Evolutionary conservation across 441 rosid species (phyloP).

Genomic region (Pelargonium citronellum): DNA sequence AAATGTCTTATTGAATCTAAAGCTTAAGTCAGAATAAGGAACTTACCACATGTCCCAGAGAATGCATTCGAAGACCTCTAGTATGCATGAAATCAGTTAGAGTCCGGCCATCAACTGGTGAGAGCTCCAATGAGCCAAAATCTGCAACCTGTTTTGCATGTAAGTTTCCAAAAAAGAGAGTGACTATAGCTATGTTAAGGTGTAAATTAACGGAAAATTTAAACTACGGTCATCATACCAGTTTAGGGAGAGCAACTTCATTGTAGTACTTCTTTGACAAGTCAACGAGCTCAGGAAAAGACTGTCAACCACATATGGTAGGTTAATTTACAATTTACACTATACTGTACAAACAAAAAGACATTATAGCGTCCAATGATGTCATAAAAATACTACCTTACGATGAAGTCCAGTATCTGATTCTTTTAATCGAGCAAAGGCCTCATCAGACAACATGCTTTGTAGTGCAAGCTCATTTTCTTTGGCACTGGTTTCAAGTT

Average conservation of each 20-base stretch:
- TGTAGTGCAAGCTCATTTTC: conserved; percentile 44
- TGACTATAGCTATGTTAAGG: conserved; percentile 16
- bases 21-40: conserved; percentile 15
- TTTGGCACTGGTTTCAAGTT: conserved; percentile 40
- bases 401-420: conserved; percentile 73
- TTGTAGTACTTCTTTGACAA: conserved; percentile 61
- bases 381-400: conserved; percentile 42
- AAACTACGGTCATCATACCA: conserved; percentile 37
- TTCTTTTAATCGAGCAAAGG: conserved; percentile 62
- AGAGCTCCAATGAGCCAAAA: conserved; percentile 83
- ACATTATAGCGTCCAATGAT: conserved; percentile 1
- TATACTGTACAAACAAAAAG: conserved; percentile 11
- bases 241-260: conserved; percentile 70
- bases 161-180: conserved; percentile 20
- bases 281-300: conserved; percentile 64
- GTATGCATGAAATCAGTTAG: conserved; percentile 85
- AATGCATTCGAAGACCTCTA: conserved; percentile 70
- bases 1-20: conserved; percentile 13
- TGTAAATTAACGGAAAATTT: conserved; percentile 16
- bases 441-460: conserved; percentile 51
- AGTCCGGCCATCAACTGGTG: conserved; percentile 82
- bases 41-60: conserved; percentile 71
- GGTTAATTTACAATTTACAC: conserved; percentile 33
- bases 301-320: conserved; percentile 39
- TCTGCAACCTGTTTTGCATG: conserved; percentile 58